These are phyloP conservation scores for Sporothrix pseudoabietina DNA, from an alignment of 2,329 filamentous ascomycete genomes.

Conservation along the genomic window DNA sequence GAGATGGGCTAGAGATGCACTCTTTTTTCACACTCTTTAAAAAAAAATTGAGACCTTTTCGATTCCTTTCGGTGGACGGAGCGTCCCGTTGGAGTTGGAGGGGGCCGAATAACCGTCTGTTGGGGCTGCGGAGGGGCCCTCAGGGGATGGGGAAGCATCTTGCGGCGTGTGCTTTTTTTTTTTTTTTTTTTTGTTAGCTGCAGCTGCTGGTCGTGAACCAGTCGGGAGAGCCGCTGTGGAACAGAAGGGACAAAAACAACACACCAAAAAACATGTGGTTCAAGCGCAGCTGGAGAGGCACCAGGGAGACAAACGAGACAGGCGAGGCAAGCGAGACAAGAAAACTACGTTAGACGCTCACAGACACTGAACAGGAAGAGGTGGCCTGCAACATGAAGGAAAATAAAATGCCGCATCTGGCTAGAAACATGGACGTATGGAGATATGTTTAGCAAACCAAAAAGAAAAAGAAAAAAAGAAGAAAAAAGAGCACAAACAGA, in stretches of 20 bases:
- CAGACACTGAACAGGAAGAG: not conserved
- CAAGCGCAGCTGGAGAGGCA: not conserved
- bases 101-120: not conserved
- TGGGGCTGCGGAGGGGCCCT: not conserved
- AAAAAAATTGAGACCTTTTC: not conserved
- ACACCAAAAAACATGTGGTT: not conserved
- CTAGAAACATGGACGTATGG: not conserved
- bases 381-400: not conserved
- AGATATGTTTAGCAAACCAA: not conserved
- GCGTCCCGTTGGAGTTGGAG: slow-evolving; percentile 14
- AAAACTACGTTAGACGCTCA: not conserved
- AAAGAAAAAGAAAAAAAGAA: not conserved
- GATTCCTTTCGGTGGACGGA: not conserved
- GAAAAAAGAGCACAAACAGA: not conserved
- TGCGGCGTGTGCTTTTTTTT: not conserved
- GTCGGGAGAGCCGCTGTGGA: slow-evolving; percentile 20
- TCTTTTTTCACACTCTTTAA: not conserved
- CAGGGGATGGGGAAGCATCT: not conserved
- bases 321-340: not conserved
- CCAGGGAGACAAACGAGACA: not conserved
- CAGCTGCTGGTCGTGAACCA: not conserved
- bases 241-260: not conserved
- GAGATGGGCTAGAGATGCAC: not conserved
- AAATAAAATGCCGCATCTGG: slow-evolving; percentile 4
- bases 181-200: not conserved